Evolutionary conservation across 495 filamentous ascomycete species (phyloP), one percentile per base, ranked within the genome.

Genomic region (Aspergillus leporis): DNA sequence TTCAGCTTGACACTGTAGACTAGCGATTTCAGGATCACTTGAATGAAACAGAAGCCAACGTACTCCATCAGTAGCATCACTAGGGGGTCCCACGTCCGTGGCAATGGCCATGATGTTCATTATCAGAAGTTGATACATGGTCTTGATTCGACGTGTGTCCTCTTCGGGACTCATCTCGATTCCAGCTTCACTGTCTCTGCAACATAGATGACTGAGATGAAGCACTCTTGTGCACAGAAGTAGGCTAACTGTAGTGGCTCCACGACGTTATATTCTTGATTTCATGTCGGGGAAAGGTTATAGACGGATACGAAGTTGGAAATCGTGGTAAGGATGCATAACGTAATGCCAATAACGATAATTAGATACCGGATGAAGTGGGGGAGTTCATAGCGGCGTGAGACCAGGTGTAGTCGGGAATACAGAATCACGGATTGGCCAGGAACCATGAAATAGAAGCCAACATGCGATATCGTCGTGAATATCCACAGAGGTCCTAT

Each of bases 171-270:
- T 63, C 1, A 70, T 61, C 19, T 70, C 65, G 0, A 82, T 68
- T n/a, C n/a, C 16, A 80, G 67, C 30, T 56, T 67, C 22, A 65
- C 63, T 14, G 76, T 79, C 47, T 74, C 73, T 61, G 66, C 72
- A 23, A 84, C 71, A 58, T 81, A 85, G 12, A 83, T 43, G 7
- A 68, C 66, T 2, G 82, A 83, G 47, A 85, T 72, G 52, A 78
- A 65, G 45, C 75, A 58, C 57, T 85, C 82, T 62, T 83, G 80
- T 3, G 78, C 48, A 46, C 66, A 74, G 59, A 83, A 81, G 14
- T 66, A 73, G 0, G 71, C 74, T 49, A 83, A 64, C 60, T 83
- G 75, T 4, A 78, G 60, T 18, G 71, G 74, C 53, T 82, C 81
- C 53, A 74, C 71, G 41, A 79, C 66, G 31, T 72, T 66, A 64